Evolutionary conservation across 495 filamentous ascomycete genomes (phyloP), one percentile per base, ranked within the genome.

Genomic region (Aspergillus mulundensis): DNA sequence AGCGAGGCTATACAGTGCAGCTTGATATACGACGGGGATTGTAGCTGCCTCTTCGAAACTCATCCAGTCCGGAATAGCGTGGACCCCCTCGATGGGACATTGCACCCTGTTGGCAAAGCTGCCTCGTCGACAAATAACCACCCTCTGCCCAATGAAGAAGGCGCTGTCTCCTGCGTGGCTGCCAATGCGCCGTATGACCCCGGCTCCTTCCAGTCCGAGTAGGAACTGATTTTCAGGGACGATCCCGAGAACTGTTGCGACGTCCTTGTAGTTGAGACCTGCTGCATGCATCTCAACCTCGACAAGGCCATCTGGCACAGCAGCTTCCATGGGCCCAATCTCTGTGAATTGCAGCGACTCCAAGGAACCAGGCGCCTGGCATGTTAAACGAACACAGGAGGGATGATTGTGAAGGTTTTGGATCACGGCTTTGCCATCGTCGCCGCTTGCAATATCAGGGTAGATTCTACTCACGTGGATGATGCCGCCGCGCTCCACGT

Each of bases 21-120:
- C 79, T 7, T 59, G 34, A 57, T 68, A 79, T 0, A 74, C 76
- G 2, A 57, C 38, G 7, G 73, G 72, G 30, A 83, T 66, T 0
- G 73, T 73, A 0, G 78, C 72, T 0, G 73, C 79, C 3, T 78
- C 72, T 12, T 72, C 67, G 20, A 73, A 74, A 1, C 25, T 61
- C 53, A 42, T 58, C 1, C 40, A 18, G 28, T 61, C 59, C 3
- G 74, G 71, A 2, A 81, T 67, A 6, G 20, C 59, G 6, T 65
- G 58, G 24, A 70, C 66, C 38, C 46, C 61, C 28, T 48, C 55
- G 34, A 47, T 64, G 23, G 56, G 47, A 12, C 63, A 30, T 11
- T 54, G 39, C 3, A 61, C 20, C 8, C 39, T 46, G 7, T 69
- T 71, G 0, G 51, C 69, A 44, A 75, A 74, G 3, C 50, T 55